Base-by-base conservation (phyloP, 768 basidiomycete genomes). In the Phylloporus scabripes region DNA sequence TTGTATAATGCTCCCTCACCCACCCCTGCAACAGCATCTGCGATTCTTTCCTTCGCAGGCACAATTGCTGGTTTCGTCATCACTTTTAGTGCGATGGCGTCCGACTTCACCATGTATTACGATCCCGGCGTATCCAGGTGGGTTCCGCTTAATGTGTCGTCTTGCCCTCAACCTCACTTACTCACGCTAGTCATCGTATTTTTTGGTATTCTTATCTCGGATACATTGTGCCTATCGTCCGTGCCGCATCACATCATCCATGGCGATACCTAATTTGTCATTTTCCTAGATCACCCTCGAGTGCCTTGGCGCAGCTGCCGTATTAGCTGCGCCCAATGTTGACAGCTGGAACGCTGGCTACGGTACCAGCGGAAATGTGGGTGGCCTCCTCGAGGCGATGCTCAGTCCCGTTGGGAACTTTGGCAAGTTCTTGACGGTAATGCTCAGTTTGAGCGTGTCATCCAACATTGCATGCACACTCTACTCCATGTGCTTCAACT, bases 401-500 rank as follows among this genome's bases (percentile, higher is more conserved):
- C 71, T 88, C 6, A 67, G 70, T 15, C 88, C 86, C 3, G 68
- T 71, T 1, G 79, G 80, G 1, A 74, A 74, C 28, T 87, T 87
- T 64, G 81, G 85, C 1, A 85, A 85, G 55, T 80, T 87, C 65
- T 70, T 89, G 39, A 72, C 83, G 0, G 84, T 86, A 23, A 61
- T 92, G 47, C 73, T 92, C 54, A 80, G 83, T n/a, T 67, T 93
- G 26, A 83, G 82, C 50, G 81, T 90, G 11, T 81, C 82, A 2
- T 87, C 80, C 3, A 93, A 92, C 68, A 84, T 89, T 39, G 86
- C 88, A 1, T 80, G 83, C 2, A 85, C 87, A 6, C 82, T 92
- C 53, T 96, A 96, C 65, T 88, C 85, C 38, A 78, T 85, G 49
- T 79, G 82, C 54, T 74, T 92, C 50, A 83, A 80, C 60, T 71